Percentiles rank a stretch among this genome's conserved stretches.
phyloP scores from a whole-genome alignment of 2,329 filamentous ascomycete species.

The Aureobasidium lini region DNA sequence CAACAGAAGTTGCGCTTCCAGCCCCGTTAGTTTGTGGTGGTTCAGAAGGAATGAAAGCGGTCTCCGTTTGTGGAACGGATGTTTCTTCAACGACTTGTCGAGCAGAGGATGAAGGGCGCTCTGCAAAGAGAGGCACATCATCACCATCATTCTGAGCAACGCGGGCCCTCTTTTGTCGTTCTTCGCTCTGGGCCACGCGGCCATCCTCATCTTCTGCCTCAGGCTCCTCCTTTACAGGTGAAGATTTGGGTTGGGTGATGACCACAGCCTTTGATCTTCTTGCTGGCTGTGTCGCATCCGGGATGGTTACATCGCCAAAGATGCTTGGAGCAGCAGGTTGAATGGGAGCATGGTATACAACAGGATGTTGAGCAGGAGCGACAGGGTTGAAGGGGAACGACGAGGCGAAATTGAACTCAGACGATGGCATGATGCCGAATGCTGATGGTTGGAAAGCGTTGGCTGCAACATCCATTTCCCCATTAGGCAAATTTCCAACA shows the following conservation, averaged over 20 bases:
- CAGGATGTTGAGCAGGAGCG: conserved; percentile 20
- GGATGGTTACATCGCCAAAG: conserved; percentile 47
- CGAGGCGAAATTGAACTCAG: conserved; percentile 31
- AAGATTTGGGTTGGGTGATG: conserved; percentile 50
- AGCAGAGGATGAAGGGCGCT: conserved; percentile 23
- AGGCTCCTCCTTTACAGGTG: conserved; percentile 21
- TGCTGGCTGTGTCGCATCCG: conserved; percentile 56
- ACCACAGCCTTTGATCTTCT: conserved; percentile 79
- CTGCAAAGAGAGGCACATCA: conserved; percentile 67
- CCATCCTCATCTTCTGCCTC: conserved; percentile 52
- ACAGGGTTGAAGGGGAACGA: conserved; percentile 24
- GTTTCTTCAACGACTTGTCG: not conserved
- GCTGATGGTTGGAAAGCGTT: conserved; percentile 30
- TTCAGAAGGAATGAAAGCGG: not conserved
- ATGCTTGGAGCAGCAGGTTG: conserved; percentile 24
- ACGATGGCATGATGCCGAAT: conserved; percentile 19
- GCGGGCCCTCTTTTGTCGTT: conserved; percentile 67
- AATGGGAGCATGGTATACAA: conserved; percentile 30
- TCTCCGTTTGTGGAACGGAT: not conserved
- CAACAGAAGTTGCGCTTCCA: not conserved
- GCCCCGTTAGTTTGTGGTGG: not conserved
- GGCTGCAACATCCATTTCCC: conserved; percentile 54
- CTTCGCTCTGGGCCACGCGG: conserved; percentile 54
- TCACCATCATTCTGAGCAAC: conserved; percentile 59
- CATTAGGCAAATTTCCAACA: conserved; percentile 23